A percentile compares a stretch with the other conserved stretches of the same genome.
phyloP scores from a whole-genome alignment of 768 basidiomycete genomes.

The Rhizopogon sp. region DNA sequence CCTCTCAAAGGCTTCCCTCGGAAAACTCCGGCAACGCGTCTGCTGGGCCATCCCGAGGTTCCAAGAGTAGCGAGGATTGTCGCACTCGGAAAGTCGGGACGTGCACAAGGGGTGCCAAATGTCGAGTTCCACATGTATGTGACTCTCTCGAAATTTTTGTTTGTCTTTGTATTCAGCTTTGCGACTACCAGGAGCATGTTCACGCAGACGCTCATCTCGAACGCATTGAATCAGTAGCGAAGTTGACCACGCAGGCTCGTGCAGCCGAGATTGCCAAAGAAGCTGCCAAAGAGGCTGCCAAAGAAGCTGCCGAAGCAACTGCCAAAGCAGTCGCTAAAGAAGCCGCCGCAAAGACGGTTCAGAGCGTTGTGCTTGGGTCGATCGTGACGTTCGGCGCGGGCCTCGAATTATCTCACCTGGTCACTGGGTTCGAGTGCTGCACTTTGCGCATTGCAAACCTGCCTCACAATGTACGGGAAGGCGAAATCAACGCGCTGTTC shows the following conservation, averaged over 20 bases:
- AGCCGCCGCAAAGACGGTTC: slow-evolving; percentile 40
- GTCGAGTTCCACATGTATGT: slow-evolving; percentile 32
- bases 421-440: slow-evolving; percentile 50
- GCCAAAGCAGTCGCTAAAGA: slow-evolving; percentile 13
- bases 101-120: slow-evolving; percentile 31
- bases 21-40: slow-evolving; percentile 4
- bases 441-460: slow-evolving; percentile 42
- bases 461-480: slow-evolving; percentile 31
- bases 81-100: slow-evolving; percentile 32
- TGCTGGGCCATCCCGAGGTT: slow-evolving; percentile 3
- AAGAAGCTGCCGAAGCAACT: slow-evolving; percentile 13
- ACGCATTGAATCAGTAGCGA: not conserved
- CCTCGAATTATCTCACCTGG: slow-evolving; percentile 36
- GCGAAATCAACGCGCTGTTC: slow-evolving; percentile 41
- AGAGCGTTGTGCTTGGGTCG: slow-evolving; percentile 39
- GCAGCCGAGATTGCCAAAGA: slow-evolving; percentile 4
- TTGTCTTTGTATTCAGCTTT: not conserved
- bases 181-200: not conserved
- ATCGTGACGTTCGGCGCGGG: slow-evolving; percentile 49
- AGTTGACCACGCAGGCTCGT: not conserved
- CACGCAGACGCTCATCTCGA: not conserved
- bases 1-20: not conserved
- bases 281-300: slow-evolving; percentile 10
- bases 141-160: not conserved
- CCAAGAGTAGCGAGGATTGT: slow-evolving; percentile 19